Evolutionary conservation across 768 basidiomycete genomes (phyloP).

Genomic region (Rhodotorula sphaerocarpa): DNA sequence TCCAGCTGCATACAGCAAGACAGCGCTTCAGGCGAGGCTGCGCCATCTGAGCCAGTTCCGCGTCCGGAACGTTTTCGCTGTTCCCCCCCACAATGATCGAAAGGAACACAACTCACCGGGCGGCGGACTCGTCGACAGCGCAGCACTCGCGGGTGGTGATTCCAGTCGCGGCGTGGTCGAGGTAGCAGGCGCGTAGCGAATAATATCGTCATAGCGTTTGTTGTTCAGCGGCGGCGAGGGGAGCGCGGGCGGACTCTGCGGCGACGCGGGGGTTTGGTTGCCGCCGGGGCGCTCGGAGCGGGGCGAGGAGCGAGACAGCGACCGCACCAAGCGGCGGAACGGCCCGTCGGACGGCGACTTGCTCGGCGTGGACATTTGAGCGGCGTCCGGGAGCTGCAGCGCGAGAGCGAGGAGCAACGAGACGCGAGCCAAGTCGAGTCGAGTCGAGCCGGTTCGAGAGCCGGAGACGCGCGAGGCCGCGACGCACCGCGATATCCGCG

Average conservation of each 20-base stretch:
- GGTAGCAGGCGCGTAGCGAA: too few species aligned
- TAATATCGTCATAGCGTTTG: neutral
- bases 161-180: neutral
- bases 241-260: neutral
- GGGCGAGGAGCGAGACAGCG: constrained; percentile 16
- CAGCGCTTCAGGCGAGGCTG: too few species aligned
- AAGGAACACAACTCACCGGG: constrained; percentile 1
- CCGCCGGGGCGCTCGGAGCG: constrained; percentile 9
- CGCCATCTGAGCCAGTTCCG: too few species aligned
- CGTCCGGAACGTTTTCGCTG: neutral
- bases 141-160: neutral
- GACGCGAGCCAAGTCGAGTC: too few species aligned
- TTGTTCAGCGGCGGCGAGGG: too few species aligned
- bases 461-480: too few species aligned
- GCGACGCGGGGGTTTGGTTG: too few species aligned
- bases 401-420: neutral
- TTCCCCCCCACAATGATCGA: neutral
- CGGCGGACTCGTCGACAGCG: constrained; percentile 11
- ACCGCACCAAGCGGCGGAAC: constrained; percentile 18
- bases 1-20: too few species aligned
- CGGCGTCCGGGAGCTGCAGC: neutral
- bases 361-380: too few species aligned
- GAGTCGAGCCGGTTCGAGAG: neutral
- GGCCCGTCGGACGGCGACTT: constrained; percentile 11
- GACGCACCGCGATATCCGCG: too few species aligned